A percentile compares a stretch with the other conserved stretches of the same genome.
Evolutionary conservation across 768 basidiomycete species (phyloP).

Genomic region (Crassisporium funariophilum): DNA sequence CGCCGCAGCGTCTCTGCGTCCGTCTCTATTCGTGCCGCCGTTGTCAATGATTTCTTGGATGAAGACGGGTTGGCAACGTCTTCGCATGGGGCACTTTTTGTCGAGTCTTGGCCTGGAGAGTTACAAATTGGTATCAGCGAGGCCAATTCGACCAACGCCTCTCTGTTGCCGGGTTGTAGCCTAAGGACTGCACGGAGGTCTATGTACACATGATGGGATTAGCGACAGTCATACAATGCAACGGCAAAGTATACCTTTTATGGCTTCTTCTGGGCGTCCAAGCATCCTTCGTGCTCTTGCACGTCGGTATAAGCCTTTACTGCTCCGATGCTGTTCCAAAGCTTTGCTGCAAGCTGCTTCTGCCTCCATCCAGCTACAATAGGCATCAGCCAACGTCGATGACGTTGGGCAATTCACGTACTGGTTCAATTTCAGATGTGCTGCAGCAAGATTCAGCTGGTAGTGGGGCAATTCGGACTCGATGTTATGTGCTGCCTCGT

Average conservation of each 20-base stretch:
- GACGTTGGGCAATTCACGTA: slow-evolving; percentile 33
- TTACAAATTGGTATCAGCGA: slow-evolving; percentile 35
- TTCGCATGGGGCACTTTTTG: slow-evolving; percentile 10
- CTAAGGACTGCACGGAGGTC: slow-evolving; percentile 63
- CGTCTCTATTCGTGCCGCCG: slow-evolving; percentile 15
- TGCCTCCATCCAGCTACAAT: slow-evolving; percentile 66
- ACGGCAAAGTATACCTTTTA: slow-evolving; percentile 45
- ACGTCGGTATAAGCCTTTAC: slow-evolving; percentile 71
- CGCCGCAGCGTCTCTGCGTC: slow-evolving; percentile 26
- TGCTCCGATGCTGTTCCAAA: slow-evolving; percentile 62
- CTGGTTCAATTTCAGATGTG: slow-evolving; percentile 71
- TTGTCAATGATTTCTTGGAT: slow-evolving; percentile 20
- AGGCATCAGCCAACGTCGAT: slow-evolving; percentile 7
- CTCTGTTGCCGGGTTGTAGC: slow-evolving; percentile 64
- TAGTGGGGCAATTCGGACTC: slow-evolving; percentile 78
- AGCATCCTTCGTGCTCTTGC: slow-evolving; percentile 69
- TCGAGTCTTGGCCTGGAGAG: slow-evolving; percentile 9
- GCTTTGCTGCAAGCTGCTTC: slow-evolving; percentile 71
- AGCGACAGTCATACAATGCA: neutral
- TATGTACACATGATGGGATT: slow-evolving; percentile 25
- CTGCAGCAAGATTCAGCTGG: slow-evolving; percentile 76
- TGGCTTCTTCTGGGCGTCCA: slow-evolving; percentile 55
- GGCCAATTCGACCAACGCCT: slow-evolving; percentile 60
- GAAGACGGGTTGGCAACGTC: slow-evolving; percentile 23
- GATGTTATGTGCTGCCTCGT: slow-evolving; percentile 60